Evolutionary conservation across 2,329 filamentous ascomycete genomes (phyloP).

Genomic region (Phymatotrichopsis omnivora): DNA sequence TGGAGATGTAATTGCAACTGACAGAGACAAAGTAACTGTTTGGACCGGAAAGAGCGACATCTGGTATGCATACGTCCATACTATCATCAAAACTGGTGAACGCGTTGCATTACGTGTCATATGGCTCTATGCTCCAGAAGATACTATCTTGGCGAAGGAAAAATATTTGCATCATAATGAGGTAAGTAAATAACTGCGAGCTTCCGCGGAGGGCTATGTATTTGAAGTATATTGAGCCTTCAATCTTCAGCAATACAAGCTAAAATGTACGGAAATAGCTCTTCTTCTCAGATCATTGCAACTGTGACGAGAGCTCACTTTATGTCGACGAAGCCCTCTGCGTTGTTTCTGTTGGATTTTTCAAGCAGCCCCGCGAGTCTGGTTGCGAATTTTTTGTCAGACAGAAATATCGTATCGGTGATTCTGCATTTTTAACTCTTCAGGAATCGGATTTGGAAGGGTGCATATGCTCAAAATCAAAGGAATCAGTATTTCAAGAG

Average conservation of each 20-base stretch:
- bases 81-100: slow-evolving; percentile 35
- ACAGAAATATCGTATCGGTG: slow-evolving; percentile 53
- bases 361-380: slow-evolving; percentile 40
- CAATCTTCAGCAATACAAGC: too few species aligned
- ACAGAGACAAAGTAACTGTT: slow-evolving; percentile 40
- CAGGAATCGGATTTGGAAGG: slow-evolving; percentile 42
- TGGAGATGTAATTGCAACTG: slow-evolving; percentile 44
- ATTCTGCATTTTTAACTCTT: slow-evolving; percentile 54
- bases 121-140: slow-evolving; percentile 62
- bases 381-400: slow-evolving; percentile 54
- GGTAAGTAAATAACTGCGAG: slow-evolving; percentile 10
- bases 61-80: slow-evolving; percentile 64
- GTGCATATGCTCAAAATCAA: slow-evolving; percentile 21
- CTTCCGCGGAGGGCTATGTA: too few species aligned
- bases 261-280: slow-evolving; percentile 36
- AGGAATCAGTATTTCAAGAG: slow-evolving; percentile 17
- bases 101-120: slow-evolving; percentile 49
- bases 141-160: slow-evolving; percentile 59
- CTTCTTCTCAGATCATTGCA: slow-evolving; percentile 68
- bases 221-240: too few species aligned
- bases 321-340: slow-evolving; percentile 47
- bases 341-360: slow-evolving; percentile 50
- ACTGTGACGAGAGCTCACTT: slow-evolving; percentile 49
- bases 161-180: slow-evolving; percentile 63
- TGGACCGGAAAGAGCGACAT: slow-evolving; percentile 49